Percentiles rank a stretch among this genome's conserved stretches.
Evolutionary conservation across 164 flowering plant species (phyloP).

Genomic region (Tinospora cordifolia): DNA sequence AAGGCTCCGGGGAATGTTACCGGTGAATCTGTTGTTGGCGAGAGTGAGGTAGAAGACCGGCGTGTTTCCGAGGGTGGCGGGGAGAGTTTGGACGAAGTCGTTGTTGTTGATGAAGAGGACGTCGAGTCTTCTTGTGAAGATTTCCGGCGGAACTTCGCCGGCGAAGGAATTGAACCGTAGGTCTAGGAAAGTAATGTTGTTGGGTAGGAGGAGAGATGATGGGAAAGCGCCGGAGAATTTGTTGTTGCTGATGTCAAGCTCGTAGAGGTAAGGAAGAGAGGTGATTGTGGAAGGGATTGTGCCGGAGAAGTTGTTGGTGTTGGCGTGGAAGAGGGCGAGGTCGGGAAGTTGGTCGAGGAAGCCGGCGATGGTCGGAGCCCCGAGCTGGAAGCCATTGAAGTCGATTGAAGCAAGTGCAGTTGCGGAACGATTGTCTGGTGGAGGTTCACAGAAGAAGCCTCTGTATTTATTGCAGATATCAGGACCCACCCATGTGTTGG

Average conservation of each 20-base stretch:
- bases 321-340: slow-evolving; percentile 40
- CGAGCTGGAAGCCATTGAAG: slow-evolving; percentile 34
- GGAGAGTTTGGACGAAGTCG: slow-evolving; percentile 27
- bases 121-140: slow-evolving; percentile 23
- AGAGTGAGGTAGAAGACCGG: slow-evolving; percentile 29
- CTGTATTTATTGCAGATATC: slow-evolving; percentile 44
- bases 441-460: slow-evolving; percentile 49
- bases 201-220: slow-evolving; percentile 7
- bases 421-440: slow-evolving; percentile 32
- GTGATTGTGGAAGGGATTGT: slow-evolving; percentile 11
- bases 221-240: slow-evolving; percentile 31
- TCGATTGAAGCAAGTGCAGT: slow-evolving; percentile 27
- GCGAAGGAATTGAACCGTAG: slow-evolving; percentile 29
- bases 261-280: slow-evolving; percentile 28
- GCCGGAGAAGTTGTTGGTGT: slow-evolving; percentile 35
- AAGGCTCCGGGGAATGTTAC: slow-evolving; percentile 36
- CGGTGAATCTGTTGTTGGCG: slow-evolving; percentile 43
- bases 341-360: slow-evolving; percentile 26
- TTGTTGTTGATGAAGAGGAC: slow-evolving; percentile 51
- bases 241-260: slow-evolving; percentile 45
- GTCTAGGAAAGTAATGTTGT: slow-evolving; percentile 28
- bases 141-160: slow-evolving; percentile 31
- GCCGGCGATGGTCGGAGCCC: slow-evolving; percentile 19
- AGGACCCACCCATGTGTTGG: slow-evolving; percentile 47
- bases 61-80: slow-evolving; percentile 28